Conservation (phyloP, 208 protist genomes). For the Acanthamoeba sp. region DNA sequence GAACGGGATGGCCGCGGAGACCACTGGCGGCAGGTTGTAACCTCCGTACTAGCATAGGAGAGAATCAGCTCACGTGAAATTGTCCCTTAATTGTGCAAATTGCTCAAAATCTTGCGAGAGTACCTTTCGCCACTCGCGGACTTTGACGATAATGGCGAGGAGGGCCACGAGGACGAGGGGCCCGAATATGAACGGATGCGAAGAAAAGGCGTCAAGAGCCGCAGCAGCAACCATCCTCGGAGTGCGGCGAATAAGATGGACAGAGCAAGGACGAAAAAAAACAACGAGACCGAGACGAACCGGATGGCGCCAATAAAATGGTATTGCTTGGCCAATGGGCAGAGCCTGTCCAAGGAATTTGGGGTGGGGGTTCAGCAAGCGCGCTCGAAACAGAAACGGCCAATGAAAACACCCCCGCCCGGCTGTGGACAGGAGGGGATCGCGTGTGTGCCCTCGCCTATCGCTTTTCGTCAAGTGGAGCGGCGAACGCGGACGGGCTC, state of each 20-base stretch:
- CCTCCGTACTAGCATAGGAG: not conserved
- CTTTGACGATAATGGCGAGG: conserved; percentile 1
- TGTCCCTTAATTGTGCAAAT: too few species aligned
- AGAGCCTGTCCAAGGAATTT: not conserved
- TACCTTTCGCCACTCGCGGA: conserved; percentile 7
- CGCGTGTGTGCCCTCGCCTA: too few species aligned
- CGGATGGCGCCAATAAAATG: not conserved
- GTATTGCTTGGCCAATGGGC: not conserved
- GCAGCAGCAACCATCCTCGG: conserved; percentile 24
- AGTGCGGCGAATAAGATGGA: too few species aligned
- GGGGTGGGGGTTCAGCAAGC: too few species aligned
- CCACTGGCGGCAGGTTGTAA: conserved; percentile 52
- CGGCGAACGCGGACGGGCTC: too few species aligned
- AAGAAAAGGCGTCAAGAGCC: not conserved
- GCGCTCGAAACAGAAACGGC: too few species aligned
- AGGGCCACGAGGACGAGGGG: not conserved
- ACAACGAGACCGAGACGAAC: not conserved
- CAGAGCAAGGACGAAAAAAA: not conserved
- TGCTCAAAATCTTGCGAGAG: too few species aligned
- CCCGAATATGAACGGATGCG: not conserved
- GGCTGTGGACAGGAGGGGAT: too few species aligned
- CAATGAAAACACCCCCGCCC: too few species aligned
- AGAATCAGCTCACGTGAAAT: too few species aligned
- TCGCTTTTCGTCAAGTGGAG: too few species aligned
- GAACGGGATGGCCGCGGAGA: conserved; percentile 43